Evolutionary conservation across 306 rosid species (phyloP).

Genomic region (Adenanthera pavonina): DNA sequence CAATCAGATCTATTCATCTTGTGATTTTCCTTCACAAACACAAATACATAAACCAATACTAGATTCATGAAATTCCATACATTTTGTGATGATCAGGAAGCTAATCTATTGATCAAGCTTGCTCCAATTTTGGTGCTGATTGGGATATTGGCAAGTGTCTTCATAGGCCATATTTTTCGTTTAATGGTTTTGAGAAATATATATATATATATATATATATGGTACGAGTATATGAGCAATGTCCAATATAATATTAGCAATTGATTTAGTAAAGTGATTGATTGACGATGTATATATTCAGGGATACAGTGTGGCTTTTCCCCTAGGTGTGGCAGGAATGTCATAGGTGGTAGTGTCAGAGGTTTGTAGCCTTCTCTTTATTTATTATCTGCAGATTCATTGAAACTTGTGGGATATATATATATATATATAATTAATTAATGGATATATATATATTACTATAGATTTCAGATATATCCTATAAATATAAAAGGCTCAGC

Average conservation of each 20-base stretch:
- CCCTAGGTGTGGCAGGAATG: not conserved
- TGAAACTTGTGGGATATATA: not conserved
- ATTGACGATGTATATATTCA: not conserved
- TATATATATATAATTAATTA: too few relatives aligned
- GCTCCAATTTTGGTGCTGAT: constrained; percentile 37
- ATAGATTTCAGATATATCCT: constrained; percentile 3
- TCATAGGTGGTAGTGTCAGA: not conserved
- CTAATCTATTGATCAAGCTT: not conserved
- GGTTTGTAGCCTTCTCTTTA: not conserved
- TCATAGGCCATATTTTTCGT: not conserved
- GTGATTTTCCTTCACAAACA: not conserved
- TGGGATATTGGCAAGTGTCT: constrained; percentile 19
- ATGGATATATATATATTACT: not conserved
- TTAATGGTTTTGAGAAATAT: not conserved
- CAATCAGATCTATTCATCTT: not conserved
- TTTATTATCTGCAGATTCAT: too few relatives aligned
- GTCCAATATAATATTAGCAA: not conserved
- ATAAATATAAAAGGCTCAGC: not conserved
- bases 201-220: too few relatives aligned
- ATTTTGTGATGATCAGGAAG: constrained; percentile 1
- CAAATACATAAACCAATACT: not conserved
- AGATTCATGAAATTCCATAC: too few relatives aligned
- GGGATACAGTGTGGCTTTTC: not conserved
- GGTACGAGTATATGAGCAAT: not conserved
- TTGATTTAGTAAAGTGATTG: not conserved